Evolutionary conservation across 805 yeast genomes (phyloP), one percentile per base, ranked within the genome.

Genomic region (Zygoascus ofunaensis): DNA sequence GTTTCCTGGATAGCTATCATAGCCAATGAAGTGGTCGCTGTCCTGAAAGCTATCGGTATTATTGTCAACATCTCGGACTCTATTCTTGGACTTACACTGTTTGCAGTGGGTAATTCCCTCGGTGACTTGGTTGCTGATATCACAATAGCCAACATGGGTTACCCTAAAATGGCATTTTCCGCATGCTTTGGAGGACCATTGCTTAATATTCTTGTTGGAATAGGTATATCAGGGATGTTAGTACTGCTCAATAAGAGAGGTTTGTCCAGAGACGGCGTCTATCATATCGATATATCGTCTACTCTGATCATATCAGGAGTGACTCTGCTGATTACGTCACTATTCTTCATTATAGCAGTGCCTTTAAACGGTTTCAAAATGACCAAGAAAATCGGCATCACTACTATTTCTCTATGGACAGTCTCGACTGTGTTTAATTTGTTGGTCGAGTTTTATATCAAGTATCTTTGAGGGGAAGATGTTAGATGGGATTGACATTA

Each of bases 161-260:
- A 77, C 64, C 85, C 95, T 0, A 71, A 82, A 38, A 83, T 90
- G 83, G 97, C 97, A 0, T 68, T 92, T n/a, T 84, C 92, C 23
- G 96, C 97, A 0, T 89, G 97, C 57, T 82, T 89, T 60, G 97
- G 97, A 0, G 87, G 96, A 1, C 97, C 97, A 0, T 63, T 90
- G 46, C 60, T 92, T 35, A 82, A 87, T 43, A 66, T 82, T 36
- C 65, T 92, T 8, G 69, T 89, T 34, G 94, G 97, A 0, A 65
- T 90, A 48, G 96, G 97, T 0, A 55, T 81, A 4, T 82, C 84
- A 52, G 87, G 90, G 0, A 48, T 85, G 28, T 47, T 79, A 1
- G 63, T 73, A 5, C 62, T 69, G 35, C 47, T 56, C 2, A 42
- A 43, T 2, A 41, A 45, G 1, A 22, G 45, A 12, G 47, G 44